A percentile compares a stretch with the other conserved stretches of the same genome.
Evolutionary conservation across 331 rosid genomes (phyloP).

Genomic region (Phaseolus coccineus): DNA sequence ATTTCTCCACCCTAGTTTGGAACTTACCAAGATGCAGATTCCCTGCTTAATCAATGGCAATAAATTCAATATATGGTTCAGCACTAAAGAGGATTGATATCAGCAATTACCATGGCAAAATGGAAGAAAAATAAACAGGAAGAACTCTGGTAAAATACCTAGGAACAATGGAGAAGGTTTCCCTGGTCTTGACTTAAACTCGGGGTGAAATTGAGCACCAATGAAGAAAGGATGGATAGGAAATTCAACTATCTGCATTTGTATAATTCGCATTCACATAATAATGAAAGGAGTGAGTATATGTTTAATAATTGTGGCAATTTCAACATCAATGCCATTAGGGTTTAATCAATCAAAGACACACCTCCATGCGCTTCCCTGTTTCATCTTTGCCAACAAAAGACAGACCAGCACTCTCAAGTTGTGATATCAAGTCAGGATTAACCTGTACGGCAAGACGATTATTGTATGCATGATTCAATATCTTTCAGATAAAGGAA

Average conservation of each 20-base stretch:
- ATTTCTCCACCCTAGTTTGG: too few species aligned
- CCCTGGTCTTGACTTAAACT: conserved; percentile 68
- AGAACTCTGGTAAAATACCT: conserved; percentile 45
- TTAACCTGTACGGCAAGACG: conserved; percentile 53
- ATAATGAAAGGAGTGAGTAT: not conserved
- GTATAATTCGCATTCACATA: conserved; percentile 23
- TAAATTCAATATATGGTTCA: not conserved
- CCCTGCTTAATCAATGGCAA: not conserved
- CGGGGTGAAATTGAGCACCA: conserved; percentile 71
- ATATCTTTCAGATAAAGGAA: conserved; percentile 5
- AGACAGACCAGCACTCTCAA: conserved; percentile 60
- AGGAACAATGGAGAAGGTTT: conserved; percentile 63
- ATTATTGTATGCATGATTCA: conserved; percentile 21
- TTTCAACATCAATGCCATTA: not conserved
- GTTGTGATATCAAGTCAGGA: conserved; percentile 62
- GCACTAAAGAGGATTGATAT: not conserved
- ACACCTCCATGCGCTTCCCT: conserved; percentile 65
- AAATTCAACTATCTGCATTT: conserved; percentile 60
- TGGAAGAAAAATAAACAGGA: not conserved
- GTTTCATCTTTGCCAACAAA: conserved; percentile 68
- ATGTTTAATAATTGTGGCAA: not conserved
- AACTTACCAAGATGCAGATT: too few species aligned
- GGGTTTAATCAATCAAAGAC: conserved; percentile 20
- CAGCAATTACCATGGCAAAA: not conserved
- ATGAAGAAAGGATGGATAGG: conserved; percentile 60